Conservation (phyloP, 176 grass and related monocot species). For the barley (Hordeum vulgare) region MorexV3_pseudomolecules_assembly NC_058521.1:485469244-485469743, state of each 20-base stretch:
- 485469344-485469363: background rate
- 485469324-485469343: background rate
- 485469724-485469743: slow-evolving; percentile 4
- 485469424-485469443: background rate
- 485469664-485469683: slow-evolving; percentile 4
- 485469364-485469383: background rate
- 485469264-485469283: background rate
- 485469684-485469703: slow-evolving; percentile 22
- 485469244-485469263: background rate
- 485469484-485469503: background rate
- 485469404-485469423: background rate
- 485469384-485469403: background rate
- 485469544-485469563: no score
- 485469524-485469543: background rate
- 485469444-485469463: background rate
- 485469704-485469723: no score
- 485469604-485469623: background rate
- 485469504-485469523: background rate
- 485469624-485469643: slow-evolving; percentile 2
- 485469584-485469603: background rate
- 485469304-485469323: background rate
- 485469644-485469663: background rate
- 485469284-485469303: background rate
- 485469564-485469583: no score
- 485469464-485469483: background rate